Evolutionary conservation across 352 stramenopile genomes (phyloP), one percentile per base, ranked within the genome.

Genomic region (Phytophthora megakarya): DNA sequence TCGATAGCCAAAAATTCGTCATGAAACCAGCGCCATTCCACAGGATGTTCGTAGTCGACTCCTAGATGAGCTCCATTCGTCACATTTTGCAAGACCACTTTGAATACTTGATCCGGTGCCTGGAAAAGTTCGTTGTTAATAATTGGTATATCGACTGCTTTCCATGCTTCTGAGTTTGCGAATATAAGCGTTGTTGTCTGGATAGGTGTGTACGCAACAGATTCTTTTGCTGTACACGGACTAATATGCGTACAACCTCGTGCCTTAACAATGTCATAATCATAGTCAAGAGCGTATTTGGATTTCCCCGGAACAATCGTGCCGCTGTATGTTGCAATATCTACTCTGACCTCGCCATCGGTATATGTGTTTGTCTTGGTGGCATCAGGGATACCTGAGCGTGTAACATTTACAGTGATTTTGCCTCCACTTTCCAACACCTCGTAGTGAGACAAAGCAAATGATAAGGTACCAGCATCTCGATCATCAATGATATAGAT

Each of bases 401-500:
- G 81, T 11, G 70, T 65, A 21, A 92, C 61, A 11, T 78, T 72
- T 6, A 92, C 61, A 0, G 63, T 76, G 9, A 88, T 64, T 47
- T 44, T 80, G 4, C 64, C 56, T 5, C 43, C 70, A n/a, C 80
- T 86, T 46, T 92, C 83, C 2, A 81, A 32, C 5, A 92, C 81
- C n/a, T 83, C 65, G 57, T 92, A 92, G 42, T 77, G 71, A 2
- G 73, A 64, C 13, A 72, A 25, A 9, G 64, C 59, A 44, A 92
- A 92, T 15, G 81, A 89, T 0, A 92, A 47, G 18, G 83, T 90
- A 13, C 83, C 83, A 25, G 81, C 81, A 54, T 92, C 83, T 28
- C 83, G 80, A 58, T 92, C 83, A 40, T 92, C 83, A 40, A 92
- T 68, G 26, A 92, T 83, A 43, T 89, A 90, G 12, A 92, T 73